These are phyloP conservation scores for Fonsecaea monophora DNA, from an alignment of 2,329 filamentous ascomycete species.

Conservation along the genomic window DNA sequence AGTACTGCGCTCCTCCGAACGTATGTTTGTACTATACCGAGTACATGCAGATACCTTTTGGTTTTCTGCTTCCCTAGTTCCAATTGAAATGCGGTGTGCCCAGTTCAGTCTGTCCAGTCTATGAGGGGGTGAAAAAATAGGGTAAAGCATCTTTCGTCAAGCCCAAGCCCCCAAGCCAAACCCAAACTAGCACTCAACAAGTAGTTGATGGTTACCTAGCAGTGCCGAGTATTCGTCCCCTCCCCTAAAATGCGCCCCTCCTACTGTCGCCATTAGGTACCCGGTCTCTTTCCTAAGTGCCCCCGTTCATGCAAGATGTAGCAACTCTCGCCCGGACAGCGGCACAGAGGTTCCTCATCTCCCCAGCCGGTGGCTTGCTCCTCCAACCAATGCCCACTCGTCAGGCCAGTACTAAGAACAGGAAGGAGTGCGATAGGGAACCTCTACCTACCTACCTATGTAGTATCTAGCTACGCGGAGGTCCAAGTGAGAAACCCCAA, in stretches of 20 bases:
- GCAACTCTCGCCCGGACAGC: not conserved
- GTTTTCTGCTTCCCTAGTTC: not conserved
- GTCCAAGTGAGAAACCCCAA: not conserved
- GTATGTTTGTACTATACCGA: too few species aligned
- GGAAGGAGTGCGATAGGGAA: not conserved
- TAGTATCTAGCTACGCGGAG: not conserved
- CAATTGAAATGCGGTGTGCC: slow-evolving; percentile 3
- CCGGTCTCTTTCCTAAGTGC: not conserved
- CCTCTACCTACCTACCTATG: not conserved
- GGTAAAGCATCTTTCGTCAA: not conserved
- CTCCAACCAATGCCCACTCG: slow-evolving; percentile 5
- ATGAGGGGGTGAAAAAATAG: not conserved
- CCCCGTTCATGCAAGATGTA: slow-evolving; percentile 7
- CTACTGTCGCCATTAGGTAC: not conserved
- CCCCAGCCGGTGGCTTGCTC: slow-evolving; percentile 10
- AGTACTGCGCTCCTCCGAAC: not conserved
- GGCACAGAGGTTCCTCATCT: not conserved
- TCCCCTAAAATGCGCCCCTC: not conserved
- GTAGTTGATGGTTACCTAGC: too few species aligned
- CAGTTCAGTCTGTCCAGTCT: not conserved
- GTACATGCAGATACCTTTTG: not conserved
- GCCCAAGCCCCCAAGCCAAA: not conserved
- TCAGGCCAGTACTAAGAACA: slow-evolving; percentile 16
- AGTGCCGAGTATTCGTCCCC: too few species aligned
- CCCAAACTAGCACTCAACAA: not conserved